Base-by-base conservation (phyloP, 2,329 filamentous ascomycete species). In the Arthrobotrys entomopaga region DNA sequence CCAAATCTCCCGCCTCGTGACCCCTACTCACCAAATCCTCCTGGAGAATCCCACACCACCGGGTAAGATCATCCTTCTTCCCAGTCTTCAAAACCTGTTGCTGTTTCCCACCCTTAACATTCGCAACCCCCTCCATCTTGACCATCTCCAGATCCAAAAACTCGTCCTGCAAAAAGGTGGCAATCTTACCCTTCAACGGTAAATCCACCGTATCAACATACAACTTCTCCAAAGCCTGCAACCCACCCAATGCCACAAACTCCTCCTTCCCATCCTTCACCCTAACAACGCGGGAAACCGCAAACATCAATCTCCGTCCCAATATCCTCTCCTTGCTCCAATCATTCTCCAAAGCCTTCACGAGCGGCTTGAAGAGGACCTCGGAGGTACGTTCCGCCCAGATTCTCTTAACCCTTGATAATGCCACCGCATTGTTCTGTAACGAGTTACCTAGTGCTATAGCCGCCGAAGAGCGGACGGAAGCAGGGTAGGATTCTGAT, bases 81-180 rank as follows among this genome's bases (percentile, higher is more conserved):
- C 13, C 13, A n/a, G n/a, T n/a, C 16, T 54, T 66, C n/a, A 74
- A 29, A 20, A 74, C 56, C 29, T 34, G 29, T 15, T 40, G 60
- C 24, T 74, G 70, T 10, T 42, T 43, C 3, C 56, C 58, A 38
- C 15, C 34, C n/a, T 26, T 29, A 40, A 20, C 26, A 13, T 58
- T 57, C 19, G 38, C 40, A n/a, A 59, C 59, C 26, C 63, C 19
- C 3, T 64, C 63, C 57, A 43, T 7, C 8, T 52, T 58, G 46
- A 88, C 87, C 84, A 89, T 88, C 66, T 86, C 84, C 75, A 85
- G 84, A 78, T 91, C 88, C n/a, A 91, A 81, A 78, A 90, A 91
- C 72, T 84, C 88, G 78, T 91, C 89, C 38, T 86, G 83, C 26
- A 89, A 83, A 65, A 90, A 82, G 72, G 87, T 83, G 1, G 85